Conservation (phyloP, 371 early-diverging fungal species). For the Choanephora cucurbitarum region DNA sequence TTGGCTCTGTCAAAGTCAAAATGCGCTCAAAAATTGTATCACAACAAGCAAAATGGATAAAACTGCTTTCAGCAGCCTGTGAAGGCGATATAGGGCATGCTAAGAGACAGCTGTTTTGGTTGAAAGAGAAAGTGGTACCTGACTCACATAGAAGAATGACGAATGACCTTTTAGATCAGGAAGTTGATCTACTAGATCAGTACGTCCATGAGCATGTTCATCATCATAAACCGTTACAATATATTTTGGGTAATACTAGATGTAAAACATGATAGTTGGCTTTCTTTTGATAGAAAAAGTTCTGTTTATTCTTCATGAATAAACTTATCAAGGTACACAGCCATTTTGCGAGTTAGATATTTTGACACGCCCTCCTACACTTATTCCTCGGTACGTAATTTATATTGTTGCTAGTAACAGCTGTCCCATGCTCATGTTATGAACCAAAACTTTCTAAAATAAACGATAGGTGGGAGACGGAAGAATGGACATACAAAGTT, state of each 20-base stretch:
- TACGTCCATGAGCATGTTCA: slow-evolving; percentile 55
- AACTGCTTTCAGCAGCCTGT: slow-evolving; percentile 31
- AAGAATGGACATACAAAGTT: slow-evolving; percentile 81
- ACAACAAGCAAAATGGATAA: slow-evolving; percentile 13
- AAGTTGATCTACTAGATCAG: slow-evolving; percentile 27
- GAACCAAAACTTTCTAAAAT: background rate
- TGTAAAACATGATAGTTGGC: no score
- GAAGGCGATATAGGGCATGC: slow-evolving; percentile 32
- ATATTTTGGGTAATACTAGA: slow-evolving; percentile 65
- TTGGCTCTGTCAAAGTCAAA: background rate
- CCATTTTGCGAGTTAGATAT: slow-evolving; percentile 83
- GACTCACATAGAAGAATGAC: slow-evolving; percentile 9
- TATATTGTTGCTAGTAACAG: no score
- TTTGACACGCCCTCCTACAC: slow-evolving; percentile 67
- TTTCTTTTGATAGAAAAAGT: background rate
- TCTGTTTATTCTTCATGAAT: background rate
- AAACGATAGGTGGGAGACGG: slow-evolving; percentile 82
- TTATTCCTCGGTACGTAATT: slow-evolving; percentile 77
- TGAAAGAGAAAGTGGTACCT: slow-evolving; percentile 32
- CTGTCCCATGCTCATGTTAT: no score
- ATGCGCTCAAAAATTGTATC: background rate
- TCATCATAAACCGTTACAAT: slow-evolving; percentile 80
- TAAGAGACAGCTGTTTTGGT: slow-evolving; percentile 38
- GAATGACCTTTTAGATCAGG: slow-evolving; percentile 9
- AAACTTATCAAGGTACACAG: slow-evolving; percentile 57